Evolutionary conservation across 345 rosid genomes (phyloP).

Genomic region (Cochlearia excelsa): DNA sequence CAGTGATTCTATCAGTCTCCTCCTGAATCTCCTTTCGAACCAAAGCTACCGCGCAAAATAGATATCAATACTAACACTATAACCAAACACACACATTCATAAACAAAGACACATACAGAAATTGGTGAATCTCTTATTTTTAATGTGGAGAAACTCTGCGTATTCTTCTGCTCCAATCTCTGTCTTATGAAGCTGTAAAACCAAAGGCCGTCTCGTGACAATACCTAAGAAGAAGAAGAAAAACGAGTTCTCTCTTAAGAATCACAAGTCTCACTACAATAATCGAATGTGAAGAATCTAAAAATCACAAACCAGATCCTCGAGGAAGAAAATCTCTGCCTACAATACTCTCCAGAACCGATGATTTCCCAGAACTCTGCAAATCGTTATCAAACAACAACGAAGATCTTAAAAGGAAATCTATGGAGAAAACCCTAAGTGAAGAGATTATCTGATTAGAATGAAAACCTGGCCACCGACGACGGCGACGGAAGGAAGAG

Average conservation of each 20-base stretch:
- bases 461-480: slow-evolving; percentile 77
- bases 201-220: slow-evolving; percentile 90
- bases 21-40: slow-evolving; percentile 91
- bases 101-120: slow-evolving; percentile 42
- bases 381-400: slow-evolving; percentile 5
- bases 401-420: not conserved
- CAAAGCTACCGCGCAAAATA: slow-evolving; percentile 42
- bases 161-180: slow-evolving; percentile 72
- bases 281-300: not conserved
- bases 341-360: slow-evolving; percentile 94
- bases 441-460: not conserved
- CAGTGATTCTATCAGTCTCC: slow-evolving; percentile 88
- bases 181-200: slow-evolving; percentile 77
- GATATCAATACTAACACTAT: not conserved
- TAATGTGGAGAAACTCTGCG: slow-evolving; percentile 85
- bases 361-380: slow-evolving; percentile 96
- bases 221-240: slow-evolving; percentile 45
- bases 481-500: slow-evolving; percentile 85
- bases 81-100: not conserved
- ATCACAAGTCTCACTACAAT: not conserved
- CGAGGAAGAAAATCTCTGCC: slow-evolving; percentile 96
- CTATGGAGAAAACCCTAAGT: slow-evolving; percentile 2
- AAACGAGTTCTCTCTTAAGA: not conserved
- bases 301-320: slow-evolving; percentile 71
- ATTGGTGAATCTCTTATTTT: slow-evolving; percentile 60